phyloP scores from a whole-genome alignment of 495 filamentous ascomycete species.

The Durotheca rogersii region DNA sequence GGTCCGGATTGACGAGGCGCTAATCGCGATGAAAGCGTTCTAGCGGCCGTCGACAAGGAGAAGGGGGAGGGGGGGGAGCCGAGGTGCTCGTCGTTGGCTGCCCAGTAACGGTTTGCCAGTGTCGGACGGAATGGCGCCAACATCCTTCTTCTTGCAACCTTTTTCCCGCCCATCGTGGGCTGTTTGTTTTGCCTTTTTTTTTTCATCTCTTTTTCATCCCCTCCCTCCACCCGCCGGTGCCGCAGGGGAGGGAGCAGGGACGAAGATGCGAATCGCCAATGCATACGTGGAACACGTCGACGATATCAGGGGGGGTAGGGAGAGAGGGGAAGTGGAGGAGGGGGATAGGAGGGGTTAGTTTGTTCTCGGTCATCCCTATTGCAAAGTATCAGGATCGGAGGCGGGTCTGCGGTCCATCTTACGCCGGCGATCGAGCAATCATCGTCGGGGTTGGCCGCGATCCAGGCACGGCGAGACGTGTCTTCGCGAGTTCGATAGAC shows the following conservation, averaged over 20 bases:
- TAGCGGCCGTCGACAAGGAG: no score
- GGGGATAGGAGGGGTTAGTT: slow-evolving; percentile 8
- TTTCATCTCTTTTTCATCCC: no score
- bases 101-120: slow-evolving; percentile 16
- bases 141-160: slow-evolving; percentile 11
- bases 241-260: slow-evolving; percentile 16
- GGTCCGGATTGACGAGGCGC: no score
- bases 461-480: background rate
- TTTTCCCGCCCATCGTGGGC: no score
- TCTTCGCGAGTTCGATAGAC: background rate
- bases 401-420: slow-evolving; percentile 4
- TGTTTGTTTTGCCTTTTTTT: no score
- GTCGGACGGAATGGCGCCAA: slow-evolving; percentile 22
- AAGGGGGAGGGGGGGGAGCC: slow-evolving; percentile 5
- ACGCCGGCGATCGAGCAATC: slow-evolving; percentile 10
- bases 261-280: slow-evolving; percentile 13
- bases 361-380: slow-evolving; percentile 10
- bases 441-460: background rate
- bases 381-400: slow-evolving; percentile 6
- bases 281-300: slow-evolving; percentile 19
- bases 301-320: slow-evolving; percentile 1
- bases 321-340: background rate
- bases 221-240: no score
- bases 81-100: slow-evolving; percentile 4
- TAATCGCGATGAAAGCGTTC: no score